phyloP scores from a whole-genome alignment of 179 eudicot species.

The Gypsophila paniculata region DNA sequence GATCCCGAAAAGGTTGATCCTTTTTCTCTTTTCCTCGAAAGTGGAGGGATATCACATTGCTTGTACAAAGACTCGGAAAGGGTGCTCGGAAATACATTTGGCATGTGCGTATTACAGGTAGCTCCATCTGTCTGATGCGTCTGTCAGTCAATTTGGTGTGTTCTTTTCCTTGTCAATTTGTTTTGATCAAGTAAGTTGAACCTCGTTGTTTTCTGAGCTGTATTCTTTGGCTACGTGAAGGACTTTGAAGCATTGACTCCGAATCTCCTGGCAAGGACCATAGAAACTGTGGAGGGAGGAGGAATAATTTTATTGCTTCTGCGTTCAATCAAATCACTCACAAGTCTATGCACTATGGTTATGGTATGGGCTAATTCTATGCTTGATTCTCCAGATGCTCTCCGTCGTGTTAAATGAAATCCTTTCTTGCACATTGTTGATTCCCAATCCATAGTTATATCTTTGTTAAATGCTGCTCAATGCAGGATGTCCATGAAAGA shows the following conservation, averaged over 20 bases:
- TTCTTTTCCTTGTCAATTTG: not conserved
- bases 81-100: constrained; percentile 88
- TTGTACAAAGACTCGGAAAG: constrained; percentile 82
- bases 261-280: constrained; percentile 85
- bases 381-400: not conserved
- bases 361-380: constrained; percentile 48
- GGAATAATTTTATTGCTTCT: constrained; percentile 72
- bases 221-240: constrained; percentile 30
- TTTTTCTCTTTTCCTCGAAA: constrained; percentile 71
- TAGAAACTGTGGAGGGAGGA: constrained; percentile 97
- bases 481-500: constrained; percentile 92
- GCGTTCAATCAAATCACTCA: constrained; percentile 72
- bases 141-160: not conserved
- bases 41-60: constrained; percentile 72
- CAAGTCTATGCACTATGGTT: constrained; percentile 86
- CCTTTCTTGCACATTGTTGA: constrained; percentile 7
- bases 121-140: constrained; percentile 12
- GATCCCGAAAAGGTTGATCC: constrained; percentile 81
- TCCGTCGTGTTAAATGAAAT: not conserved
- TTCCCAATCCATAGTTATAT: not conserved
- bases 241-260: constrained; percentile 96
- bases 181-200: not conserved
- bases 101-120: constrained; percentile 97
- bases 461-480: constrained; percentile 2
- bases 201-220: constrained; percentile 11